phyloP scores from a whole-genome alignment of 1,284 basidiomycete genomes.

The Chondrostereum purpureum region DNA sequence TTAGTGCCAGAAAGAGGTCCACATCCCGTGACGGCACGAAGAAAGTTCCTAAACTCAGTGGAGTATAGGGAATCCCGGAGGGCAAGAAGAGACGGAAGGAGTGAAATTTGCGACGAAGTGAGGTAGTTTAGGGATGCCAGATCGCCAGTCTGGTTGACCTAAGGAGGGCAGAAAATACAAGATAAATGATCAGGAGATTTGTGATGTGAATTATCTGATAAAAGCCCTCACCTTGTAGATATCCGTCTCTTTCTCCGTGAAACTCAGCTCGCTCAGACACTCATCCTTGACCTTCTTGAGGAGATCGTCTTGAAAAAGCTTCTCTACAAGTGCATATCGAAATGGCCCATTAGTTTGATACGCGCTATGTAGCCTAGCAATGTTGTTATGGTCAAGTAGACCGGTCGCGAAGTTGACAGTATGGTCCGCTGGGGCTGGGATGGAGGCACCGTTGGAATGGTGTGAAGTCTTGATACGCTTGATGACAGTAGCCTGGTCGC shows the following conservation, averaged over 20 bases:
- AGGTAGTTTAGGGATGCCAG: slow-evolving; percentile 89
- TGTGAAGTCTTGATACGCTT: slow-evolving; percentile 26
- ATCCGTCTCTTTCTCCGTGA: slow-evolving; percentile 96
- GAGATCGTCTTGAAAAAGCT: slow-evolving; percentile 81
- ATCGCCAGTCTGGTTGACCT: slow-evolving; percentile 98
- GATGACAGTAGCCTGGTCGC: slow-evolving; percentile 12
- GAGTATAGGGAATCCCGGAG: slow-evolving; percentile 95
- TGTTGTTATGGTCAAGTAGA: slow-evolving; percentile 51
- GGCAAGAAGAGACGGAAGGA: slow-evolving; percentile 72
- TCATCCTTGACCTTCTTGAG: slow-evolving; percentile 75
- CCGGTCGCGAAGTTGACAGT: slow-evolving; percentile 41
- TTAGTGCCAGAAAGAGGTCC: slow-evolving; percentile 88
- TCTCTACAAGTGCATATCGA: slow-evolving; percentile 79
- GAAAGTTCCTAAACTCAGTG: slow-evolving; percentile 73
- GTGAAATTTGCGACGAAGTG: slow-evolving; percentile 65
- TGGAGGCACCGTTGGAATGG: slow-evolving; percentile 8
- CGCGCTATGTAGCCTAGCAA: slow-evolving; percentile 44
- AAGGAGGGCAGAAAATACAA: slow-evolving; percentile 5
- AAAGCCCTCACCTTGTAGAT: slow-evolving; percentile 81
- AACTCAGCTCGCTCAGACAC: slow-evolving; percentile 80
- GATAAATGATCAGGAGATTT: slow-evolving; percentile 3
- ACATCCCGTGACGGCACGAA: slow-evolving; percentile 88
- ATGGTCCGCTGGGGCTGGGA: slow-evolving; percentile 21
- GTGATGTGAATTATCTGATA: slow-evolving; percentile 2
- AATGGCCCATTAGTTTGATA: slow-evolving; percentile 70